Evolutionary conservation across 176 grass and related monocot genomes (phyloP), one percentile per base, ranked within the genome.

Genomic region (Oryza punctata): DNA sequence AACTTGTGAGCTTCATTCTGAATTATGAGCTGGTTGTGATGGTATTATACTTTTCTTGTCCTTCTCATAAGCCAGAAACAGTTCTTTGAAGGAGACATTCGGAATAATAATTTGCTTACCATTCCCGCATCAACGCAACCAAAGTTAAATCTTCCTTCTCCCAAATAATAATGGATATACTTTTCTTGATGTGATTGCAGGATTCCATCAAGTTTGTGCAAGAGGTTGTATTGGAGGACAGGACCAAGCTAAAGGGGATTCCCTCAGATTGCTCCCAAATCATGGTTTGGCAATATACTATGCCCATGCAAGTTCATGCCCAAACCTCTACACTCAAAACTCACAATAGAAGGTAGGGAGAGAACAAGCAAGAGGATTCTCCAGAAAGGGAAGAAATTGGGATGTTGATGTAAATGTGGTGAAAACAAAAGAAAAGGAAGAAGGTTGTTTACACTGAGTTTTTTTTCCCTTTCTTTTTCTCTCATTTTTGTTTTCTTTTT

Each of bases 141-240:
- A 81, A 19, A 71, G 26, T 28, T 65, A 2, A 26, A 33, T 12
- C 26, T 63, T 7, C 24, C 19, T 64, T 65, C 19, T 72, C 65
- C 60, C 7, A 78, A 77, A 46, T 77, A 77, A 45, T 35, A 65
- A 57, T 3, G 25, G 25, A 35, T 14, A 26, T 38, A 21, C 28
- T 65, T 0, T 30, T 81, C 1, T 35, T 67, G 72, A 28, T 78
- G 27, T 76, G 75, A 67, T 75, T 88, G 44, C 88, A 97, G 94
- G 94, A 97, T 43, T 97, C 94, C 25, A 86, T 97, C 84, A 97
- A 92, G 69, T 97, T 94, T 87, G 92, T 97, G 86, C 87, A 97
- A 78, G 94, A 97, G 70, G 87, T 97, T 83, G 85, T 97, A 9
- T 66, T 94, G 25, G 94, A 97, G 73, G 94, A 97, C 80, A 76